Percentiles rank a stretch among this genome's conserved stretches.
Evolutionary conservation across 2,329 filamentous ascomycete genomes (phyloP).

Genomic region (Stagonosporopsis rhizophila): DNA sequence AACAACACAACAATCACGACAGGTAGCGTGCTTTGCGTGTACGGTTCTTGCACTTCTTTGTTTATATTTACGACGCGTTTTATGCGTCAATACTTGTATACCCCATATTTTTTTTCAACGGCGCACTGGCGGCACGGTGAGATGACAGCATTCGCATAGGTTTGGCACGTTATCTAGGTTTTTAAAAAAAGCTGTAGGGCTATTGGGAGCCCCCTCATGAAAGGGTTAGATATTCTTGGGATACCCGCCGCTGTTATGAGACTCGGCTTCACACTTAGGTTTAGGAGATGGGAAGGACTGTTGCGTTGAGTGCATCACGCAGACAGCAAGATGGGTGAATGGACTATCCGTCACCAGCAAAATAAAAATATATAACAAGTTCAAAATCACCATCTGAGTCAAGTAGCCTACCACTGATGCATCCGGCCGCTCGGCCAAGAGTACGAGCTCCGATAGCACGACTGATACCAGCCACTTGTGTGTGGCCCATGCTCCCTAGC

Average conservation of each 20-base stretch:
- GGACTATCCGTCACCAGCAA: neutral
- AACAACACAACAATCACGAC: constrained; percentile 33
- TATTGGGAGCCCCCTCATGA: constrained; percentile 6
- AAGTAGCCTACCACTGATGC: neutral
- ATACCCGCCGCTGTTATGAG: constrained; percentile 40
- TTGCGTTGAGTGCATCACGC: neutral
- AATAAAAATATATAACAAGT: too few species aligned
- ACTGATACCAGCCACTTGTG: constrained; percentile 17
- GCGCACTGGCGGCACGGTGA: constrained; percentile 30
- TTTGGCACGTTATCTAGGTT: constrained; percentile 30
- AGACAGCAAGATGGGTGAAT: neutral
- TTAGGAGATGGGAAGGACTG: constrained; percentile 1
- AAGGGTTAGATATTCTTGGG: constrained; percentile 25
- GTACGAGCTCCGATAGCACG: neutral
- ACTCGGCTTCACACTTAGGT: constrained; percentile 28
- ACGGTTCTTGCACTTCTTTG: constrained; percentile 25
- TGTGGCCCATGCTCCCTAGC: constrained; percentile 11
- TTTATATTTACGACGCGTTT: constrained; percentile 29
- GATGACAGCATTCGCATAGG: constrained; percentile 35
- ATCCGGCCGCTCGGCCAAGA: neutral
- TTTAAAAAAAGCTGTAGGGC: constrained; percentile 24
- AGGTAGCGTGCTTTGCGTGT: constrained; percentile 27
- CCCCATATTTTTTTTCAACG: constrained; percentile 25
- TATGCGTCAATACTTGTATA: constrained; percentile 33
- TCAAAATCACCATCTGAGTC: neutral